Base-by-base conservation (phyloP, 192 early-diverging fungal species). In the Martensiomyces pterosporus region DNA sequence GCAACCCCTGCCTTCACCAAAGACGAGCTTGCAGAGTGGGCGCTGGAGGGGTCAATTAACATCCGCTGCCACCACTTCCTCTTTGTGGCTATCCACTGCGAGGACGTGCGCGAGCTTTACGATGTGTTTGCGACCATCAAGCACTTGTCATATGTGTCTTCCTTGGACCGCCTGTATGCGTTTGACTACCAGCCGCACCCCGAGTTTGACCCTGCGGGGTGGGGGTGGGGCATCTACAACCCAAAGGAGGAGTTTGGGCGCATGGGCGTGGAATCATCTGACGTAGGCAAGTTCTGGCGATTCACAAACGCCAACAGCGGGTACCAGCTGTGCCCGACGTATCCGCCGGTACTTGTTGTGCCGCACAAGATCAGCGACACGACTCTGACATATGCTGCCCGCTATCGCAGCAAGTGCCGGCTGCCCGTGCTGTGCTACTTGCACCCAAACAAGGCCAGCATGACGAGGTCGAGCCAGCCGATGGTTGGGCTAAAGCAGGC, bases 401-500 rank as follows among this genome's bases (percentile, higher is more conserved):
- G 85, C 64, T 92, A 94, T 58, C 76, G 96, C 47, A 92, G 89
- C 70, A 98, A 95, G 67, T 73, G 78, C 0, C 69, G 96, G 19
- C 83, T 99, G 52, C 96, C 96, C 1, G 87, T 85, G 8, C 71
- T 99, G 15, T 84, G 83, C 53, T 97, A 94, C 70, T 59, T 95
- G 24, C 93, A 99, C 65, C 77, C 79, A 5, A 93, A 91, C 53
- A 50, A 78, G 78, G 86, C 88, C 21, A 85, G 91, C 15, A 93
- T 99, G 50, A 96, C 96, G 23, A 82, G 96, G 25, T 90, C 85
- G 4, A 86, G 87, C 50, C 96, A 99, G 64, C 96, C 96, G 0
- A 85, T 99, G 80, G 91, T 92, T 25, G 96, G 96, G 1, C 78
- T 99, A n/a, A 89, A 89, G 56, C 89, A 92, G 58, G 90, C 88